Conservation (phyloP, 148 eudicot genomes). For the Camellia japonica region DNA sequence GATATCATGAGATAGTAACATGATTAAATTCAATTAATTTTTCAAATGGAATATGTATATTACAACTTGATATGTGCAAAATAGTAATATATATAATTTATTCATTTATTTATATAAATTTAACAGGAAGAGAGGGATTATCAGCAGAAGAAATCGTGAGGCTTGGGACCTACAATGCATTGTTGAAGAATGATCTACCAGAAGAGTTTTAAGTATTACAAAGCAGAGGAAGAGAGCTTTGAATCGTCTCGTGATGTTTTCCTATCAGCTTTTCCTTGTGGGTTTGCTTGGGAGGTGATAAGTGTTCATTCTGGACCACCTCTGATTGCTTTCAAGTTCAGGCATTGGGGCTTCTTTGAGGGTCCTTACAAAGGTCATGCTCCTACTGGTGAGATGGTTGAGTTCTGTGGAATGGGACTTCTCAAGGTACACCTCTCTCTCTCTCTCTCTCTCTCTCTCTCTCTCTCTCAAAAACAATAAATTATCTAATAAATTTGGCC, state of each 20-base stretch:
- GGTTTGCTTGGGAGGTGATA: conserved; percentile 85
- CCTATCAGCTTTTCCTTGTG: conserved; percentile 72
- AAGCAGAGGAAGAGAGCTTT: conserved; percentile 74
- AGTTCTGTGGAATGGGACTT: conserved; percentile 71
- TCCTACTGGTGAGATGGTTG: conserved; percentile 72
- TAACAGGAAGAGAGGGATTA: conserved; percentile 64
- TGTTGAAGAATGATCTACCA: conserved; percentile 63
- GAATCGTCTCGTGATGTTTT: conserved; percentile 79
- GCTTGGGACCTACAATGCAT: conserved; percentile 70
- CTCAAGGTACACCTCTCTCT: conserved; percentile 46
- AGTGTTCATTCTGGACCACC: conserved; percentile 83
- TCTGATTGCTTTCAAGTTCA: conserved; percentile 62
- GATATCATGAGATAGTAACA: too few species aligned
- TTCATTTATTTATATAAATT: too few species aligned
- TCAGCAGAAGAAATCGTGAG: conserved; percentile 72
- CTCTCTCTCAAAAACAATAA: too few species aligned
- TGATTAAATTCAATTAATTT: too few species aligned
- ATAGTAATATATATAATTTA: too few species aligned
- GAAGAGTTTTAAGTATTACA: conserved; percentile 62
- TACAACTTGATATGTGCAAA: too few species aligned
- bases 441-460: not conserved
- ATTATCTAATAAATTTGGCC: too few species aligned
- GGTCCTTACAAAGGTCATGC: conserved; percentile 76
- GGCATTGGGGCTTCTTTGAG: conserved; percentile 95
- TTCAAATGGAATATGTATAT: too few species aligned